A percentile compares a stretch with the other conserved stretches of the same genome.
These are phyloP conservation scores for Elongisporangium anandrum DNA, from an alignment of 352 stramenopile genomes.

Conservation along the genomic window DNA sequence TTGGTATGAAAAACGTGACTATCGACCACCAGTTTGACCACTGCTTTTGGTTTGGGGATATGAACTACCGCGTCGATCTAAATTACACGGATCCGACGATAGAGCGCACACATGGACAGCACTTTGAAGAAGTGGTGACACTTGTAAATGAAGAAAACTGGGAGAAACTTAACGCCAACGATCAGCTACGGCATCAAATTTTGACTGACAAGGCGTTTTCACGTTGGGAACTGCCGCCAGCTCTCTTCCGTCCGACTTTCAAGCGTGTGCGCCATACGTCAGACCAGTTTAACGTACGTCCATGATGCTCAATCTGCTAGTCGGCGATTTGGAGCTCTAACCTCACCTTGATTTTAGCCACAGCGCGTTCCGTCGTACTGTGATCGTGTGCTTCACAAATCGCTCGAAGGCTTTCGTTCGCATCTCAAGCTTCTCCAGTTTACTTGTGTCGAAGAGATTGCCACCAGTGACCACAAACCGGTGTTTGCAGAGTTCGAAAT, in stretches of 20 bases:
- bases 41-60: slow-evolving; percentile 83
- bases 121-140: slow-evolving; percentile 59
- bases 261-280: slow-evolving; percentile 61
- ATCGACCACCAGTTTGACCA: slow-evolving; percentile 83
- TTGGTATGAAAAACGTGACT: slow-evolving; percentile 62
- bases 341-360: slow-evolving; percentile 19
- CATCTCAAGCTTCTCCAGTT: slow-evolving; percentile 62
- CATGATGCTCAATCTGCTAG: background rate
- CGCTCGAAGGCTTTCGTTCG: slow-evolving; percentile 42
- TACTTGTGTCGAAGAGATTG: slow-evolving; percentile 52
- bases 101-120: slow-evolving; percentile 55
- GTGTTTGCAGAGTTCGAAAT: slow-evolving; percentile 61
- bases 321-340: background rate
- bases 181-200: slow-evolving; percentile 75
- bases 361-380: slow-evolving; percentile 83
- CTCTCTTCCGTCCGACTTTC: slow-evolving; percentile 79
- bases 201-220: slow-evolving; percentile 46
- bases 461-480: slow-evolving; percentile 85
- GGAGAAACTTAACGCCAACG: slow-evolving; percentile 53
- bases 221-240: slow-evolving; percentile 57
- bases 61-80: slow-evolving; percentile 85
- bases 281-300: slow-evolving; percentile 40
- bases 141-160: slow-evolving; percentile 65
- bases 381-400: slow-evolving; percentile 82
- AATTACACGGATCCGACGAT: slow-evolving; percentile 34